Percentiles rank a stretch among this genome's conserved stretches.
These are phyloP conservation scores for Jamesozyma spencerorum DNA, from an alignment of 805 yeast species.

Conservation along the genomic window DNA sequence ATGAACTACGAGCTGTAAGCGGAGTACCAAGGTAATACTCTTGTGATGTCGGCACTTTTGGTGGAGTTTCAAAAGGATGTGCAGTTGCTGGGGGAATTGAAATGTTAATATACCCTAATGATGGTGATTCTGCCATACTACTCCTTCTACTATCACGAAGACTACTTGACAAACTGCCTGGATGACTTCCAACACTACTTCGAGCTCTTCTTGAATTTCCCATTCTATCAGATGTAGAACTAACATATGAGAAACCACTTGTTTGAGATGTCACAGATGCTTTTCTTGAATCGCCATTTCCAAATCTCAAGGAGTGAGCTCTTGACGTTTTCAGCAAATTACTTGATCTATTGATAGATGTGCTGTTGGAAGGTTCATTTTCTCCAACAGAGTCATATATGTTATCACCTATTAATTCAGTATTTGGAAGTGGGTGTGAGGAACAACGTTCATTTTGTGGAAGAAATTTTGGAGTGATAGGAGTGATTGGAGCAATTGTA, in stretches of 20 bases:
- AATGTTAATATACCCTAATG: slow-evolving; percentile 17
- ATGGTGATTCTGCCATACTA: not conserved
- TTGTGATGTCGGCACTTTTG: slow-evolving; percentile 18
- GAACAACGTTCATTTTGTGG: slow-evolving; percentile 13
- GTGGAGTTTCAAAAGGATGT: slow-evolving; percentile 46
- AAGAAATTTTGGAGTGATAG: not conserved
- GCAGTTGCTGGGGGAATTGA: slow-evolving; percentile 48
- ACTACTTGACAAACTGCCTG: slow-evolving; percentile 16
- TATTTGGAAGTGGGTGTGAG: slow-evolving; percentile 17
- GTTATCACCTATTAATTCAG: not conserved
- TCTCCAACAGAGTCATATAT: not conserved
- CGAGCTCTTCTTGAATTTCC: slow-evolving; percentile 22
- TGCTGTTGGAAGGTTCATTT: not conserved
- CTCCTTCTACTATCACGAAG: slow-evolving; percentile 15
- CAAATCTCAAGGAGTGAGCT: slow-evolving; percentile 6
- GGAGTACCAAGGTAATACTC: slow-evolving; percentile 1
- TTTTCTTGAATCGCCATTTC: slow-evolving; percentile 27
- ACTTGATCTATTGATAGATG: not conserved
- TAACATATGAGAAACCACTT: slow-evolving; percentile 24
- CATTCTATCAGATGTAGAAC: slow-evolving; percentile 28
- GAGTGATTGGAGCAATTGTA: slow-evolving; percentile 3
- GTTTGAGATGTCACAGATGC: slow-evolving; percentile 32
- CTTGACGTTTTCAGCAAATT: slow-evolving; percentile 1
- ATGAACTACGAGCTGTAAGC: slow-evolving; percentile 6
- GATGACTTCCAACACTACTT: slow-evolving; percentile 20